Evolutionary conservation across 1,284 basidiomycete genomes (phyloP).

Genomic region (Flammula alnicola): DNA sequence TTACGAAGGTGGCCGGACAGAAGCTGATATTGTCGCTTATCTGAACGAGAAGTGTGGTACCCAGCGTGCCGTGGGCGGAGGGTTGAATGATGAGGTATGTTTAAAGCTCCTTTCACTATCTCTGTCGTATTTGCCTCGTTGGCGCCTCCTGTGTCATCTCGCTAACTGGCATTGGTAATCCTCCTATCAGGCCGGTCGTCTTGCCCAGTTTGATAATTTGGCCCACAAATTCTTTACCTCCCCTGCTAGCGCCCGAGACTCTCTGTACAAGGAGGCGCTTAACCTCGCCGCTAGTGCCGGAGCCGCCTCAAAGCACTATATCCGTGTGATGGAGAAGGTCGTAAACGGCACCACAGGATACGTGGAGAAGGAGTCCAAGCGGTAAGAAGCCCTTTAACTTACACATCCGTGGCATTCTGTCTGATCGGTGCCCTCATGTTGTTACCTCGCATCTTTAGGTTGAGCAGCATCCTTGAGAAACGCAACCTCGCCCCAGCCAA

Average conservation of each 20-base stretch:
- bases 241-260: constrained; percentile 55
- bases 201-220: constrained; percentile 78
- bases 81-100: constrained; percentile 72
- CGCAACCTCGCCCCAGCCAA: constrained; percentile 76
- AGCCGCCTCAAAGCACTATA: constrained; percentile 77
- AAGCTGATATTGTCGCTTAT: constrained; percentile 72
- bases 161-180: constrained; percentile 8
- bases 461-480: constrained; percentile 75
- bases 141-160: constrained; percentile 1
- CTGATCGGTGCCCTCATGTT: constrained; percentile 19
- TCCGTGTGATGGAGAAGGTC: constrained; percentile 92
- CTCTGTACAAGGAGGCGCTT: constrained; percentile 69
- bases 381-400: constrained; percentile 52
- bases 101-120: neutral
- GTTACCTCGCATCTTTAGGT: constrained; percentile 40
- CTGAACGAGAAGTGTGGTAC: constrained; percentile 92
- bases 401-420: constrained; percentile 1
- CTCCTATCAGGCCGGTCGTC: constrained; percentile 72
- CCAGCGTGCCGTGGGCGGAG: constrained; percentile 80
- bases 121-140: neutral
- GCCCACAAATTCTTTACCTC: constrained; percentile 81
- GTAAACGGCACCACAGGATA: constrained; percentile 76
- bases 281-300: constrained; percentile 50
- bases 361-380: constrained; percentile 84
- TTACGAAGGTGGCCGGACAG: constrained; percentile 73